Evolutionary conservation across 805 yeast genomes (phyloP).

Genomic region (Lipomyces mesembrius): DNA sequence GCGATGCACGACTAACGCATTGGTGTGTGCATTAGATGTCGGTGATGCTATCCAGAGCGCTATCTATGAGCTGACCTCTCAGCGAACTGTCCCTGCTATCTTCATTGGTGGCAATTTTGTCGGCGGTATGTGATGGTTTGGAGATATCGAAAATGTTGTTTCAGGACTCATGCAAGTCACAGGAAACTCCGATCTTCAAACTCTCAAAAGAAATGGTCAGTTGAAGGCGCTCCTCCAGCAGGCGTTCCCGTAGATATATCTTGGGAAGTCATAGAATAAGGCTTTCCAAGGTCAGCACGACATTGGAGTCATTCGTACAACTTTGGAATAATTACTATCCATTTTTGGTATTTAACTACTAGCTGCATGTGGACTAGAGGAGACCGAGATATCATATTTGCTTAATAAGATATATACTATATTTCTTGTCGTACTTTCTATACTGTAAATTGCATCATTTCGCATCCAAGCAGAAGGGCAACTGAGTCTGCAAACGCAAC

Average conservation of each 20-base stretch:
- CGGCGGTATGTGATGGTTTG: conserved; percentile 63
- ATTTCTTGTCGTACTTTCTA: neutral
- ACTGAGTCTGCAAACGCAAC: conserved; percentile 19
- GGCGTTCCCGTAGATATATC: conserved; percentile 20
- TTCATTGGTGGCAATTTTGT: conserved; percentile 90
- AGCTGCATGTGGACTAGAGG: neutral
- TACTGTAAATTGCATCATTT: neutral
- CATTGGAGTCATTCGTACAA: neutral
- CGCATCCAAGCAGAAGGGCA: neutral
- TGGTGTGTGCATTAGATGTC: conserved; percentile 51
- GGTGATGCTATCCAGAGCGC: conserved; percentile 85
- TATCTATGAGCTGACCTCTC: conserved; percentile 76
- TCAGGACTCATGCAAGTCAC: neutral
- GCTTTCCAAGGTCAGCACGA: neutral
- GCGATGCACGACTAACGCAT: neutral
- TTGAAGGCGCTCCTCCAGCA: conserved; percentile 51
- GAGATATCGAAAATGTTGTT: neutral
- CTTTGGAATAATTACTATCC: neutral
- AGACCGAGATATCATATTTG: too few relatives aligned
- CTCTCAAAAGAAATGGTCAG: conserved; percentile 64
- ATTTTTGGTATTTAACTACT: neutral
- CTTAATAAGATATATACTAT: neutral
- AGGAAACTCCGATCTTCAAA: conserved; percentile 78
- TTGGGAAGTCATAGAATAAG: neutral
- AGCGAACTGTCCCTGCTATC: conserved; percentile 90